phyloP scores from a whole-genome alignment of 1,284 basidiomycete species.

The Cryptococcus jaspeensis region DNA sequence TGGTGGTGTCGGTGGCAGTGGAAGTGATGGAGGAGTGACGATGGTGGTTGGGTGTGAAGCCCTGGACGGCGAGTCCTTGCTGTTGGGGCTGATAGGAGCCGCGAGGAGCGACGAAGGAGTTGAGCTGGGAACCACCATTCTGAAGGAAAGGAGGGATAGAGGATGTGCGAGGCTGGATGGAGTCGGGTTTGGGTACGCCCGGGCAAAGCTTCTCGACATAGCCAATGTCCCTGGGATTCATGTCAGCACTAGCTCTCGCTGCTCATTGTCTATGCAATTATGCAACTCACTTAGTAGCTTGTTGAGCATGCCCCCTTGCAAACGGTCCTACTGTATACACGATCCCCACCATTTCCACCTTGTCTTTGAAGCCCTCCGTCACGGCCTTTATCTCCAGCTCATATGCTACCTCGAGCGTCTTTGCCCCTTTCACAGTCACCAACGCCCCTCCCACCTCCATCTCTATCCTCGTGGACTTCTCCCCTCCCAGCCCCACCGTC shows the following conservation, averaged over 20 bases:
- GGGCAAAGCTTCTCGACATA: conserved; percentile 43
- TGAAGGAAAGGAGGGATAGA: conserved; percentile 2
- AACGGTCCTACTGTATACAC: conserved; percentile 49
- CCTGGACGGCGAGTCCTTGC: conserved; percentile 18
- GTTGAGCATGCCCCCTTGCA: conserved; percentile 31
- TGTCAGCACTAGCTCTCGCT: not conserved
- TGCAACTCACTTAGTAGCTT: conserved; percentile 43
- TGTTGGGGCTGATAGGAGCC: conserved; percentile 2
- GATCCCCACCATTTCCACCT: conserved; percentile 65
- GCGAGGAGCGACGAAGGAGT: not conserved
- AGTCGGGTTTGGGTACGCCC: conserved; percentile 7
- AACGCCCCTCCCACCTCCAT: conserved; percentile 70
- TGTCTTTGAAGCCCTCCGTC: conserved; percentile 62
- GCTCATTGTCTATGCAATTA: not conserved
- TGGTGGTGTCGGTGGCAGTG: conserved; percentile 29
- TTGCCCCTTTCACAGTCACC: conserved; percentile 70
- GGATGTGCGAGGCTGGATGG: not conserved
- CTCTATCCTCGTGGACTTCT: conserved; percentile 66
- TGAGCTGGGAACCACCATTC: not conserved
- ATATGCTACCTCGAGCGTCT: conserved; percentile 78
- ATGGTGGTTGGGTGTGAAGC: conserved; percentile 22
- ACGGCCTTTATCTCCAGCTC: conserved; percentile 71
- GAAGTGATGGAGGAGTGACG: conserved; percentile 33
- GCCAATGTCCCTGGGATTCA: conserved; percentile 41
- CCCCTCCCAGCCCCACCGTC: conserved; percentile 66